Conservation (phyloP, 2,329 filamentous ascomycete genomes). For the Cladosporium sphaerospermum region DNA sequence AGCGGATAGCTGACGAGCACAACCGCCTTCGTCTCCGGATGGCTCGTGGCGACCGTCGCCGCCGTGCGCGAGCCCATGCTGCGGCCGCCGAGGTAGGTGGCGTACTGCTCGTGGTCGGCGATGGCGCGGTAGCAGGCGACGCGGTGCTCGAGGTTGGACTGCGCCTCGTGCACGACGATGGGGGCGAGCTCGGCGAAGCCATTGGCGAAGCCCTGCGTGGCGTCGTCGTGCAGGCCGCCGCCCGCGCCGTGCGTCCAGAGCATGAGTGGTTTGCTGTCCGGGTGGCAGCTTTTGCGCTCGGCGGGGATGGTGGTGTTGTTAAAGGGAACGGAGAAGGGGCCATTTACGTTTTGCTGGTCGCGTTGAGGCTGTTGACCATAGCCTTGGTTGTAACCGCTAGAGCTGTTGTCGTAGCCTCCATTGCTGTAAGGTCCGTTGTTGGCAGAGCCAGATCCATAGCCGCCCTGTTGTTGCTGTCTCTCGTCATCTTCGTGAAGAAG, state of each 20-base stretch:
- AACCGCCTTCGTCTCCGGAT: conserved; percentile 20
- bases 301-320: conserved; percentile 14
- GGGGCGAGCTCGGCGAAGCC: conserved; percentile 27
- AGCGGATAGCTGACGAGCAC: conserved; percentile 39
- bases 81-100: conserved; percentile 32
- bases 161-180: conserved; percentile 36
- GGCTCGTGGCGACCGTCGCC: conserved; percentile 31
- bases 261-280: conserved; percentile 16
- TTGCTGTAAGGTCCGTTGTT: neutral
- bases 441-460: neutral
- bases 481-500: neutral
- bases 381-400: neutral
- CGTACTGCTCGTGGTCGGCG: conserved; percentile 21
- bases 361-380: neutral
- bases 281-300: conserved; percentile 7
- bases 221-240: conserved; percentile 35
- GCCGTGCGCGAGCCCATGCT: conserved; percentile 42
- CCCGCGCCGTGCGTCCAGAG: conserved; percentile 44
- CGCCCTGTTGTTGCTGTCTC: neutral
- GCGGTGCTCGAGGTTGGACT: conserved; percentile 35
- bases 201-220: conserved; percentile 34
- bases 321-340: conserved; percentile 6
- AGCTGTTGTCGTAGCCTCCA: neutral
- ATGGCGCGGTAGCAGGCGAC: conserved; percentile 34
- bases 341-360: conserved; percentile 6